A percentile compares a stretch with the other conserved stretches of the same genome.
Evolutionary conservation across 441 rosid genomes (phyloP).

Genomic region (Geranium incanum): DNA sequence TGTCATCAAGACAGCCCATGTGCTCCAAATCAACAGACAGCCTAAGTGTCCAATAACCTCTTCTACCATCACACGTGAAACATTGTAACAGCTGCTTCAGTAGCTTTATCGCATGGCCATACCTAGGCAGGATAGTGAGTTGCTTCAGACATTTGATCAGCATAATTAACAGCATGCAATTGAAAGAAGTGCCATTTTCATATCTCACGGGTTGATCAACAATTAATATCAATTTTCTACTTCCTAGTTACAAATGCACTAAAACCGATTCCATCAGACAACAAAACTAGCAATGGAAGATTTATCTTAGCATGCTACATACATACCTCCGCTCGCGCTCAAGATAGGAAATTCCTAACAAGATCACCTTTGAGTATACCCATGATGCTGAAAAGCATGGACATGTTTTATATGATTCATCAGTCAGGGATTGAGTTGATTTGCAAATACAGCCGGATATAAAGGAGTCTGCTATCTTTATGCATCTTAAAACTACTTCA

Average conservation of each 20-base stretch:
- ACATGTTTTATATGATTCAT: conserved; percentile 28
- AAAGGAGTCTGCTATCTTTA: conserved; percentile 52
- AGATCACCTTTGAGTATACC: conserved; percentile 78
- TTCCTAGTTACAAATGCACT: not conserved
- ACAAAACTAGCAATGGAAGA: not conserved
- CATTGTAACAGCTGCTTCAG: conserved; percentile 52
- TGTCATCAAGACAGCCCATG: conserved; percentile 55
- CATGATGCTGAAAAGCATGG: conserved; percentile 62
- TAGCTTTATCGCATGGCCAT: conserved; percentile 48
- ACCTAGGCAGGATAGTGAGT: conserved; percentile 36
- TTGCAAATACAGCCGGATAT: conserved; percentile 30
- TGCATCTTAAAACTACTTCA: conserved; percentile 49
- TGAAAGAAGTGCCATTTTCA: not conserved
- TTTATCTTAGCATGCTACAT: conserved; percentile 14
- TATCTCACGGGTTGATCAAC: too few relatives aligned
- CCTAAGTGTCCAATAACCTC: conserved; percentile 90
- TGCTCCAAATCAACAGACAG: conserved; percentile 82
- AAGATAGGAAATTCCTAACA: conserved; percentile 75
- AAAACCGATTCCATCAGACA: not conserved
- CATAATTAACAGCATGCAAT: conserved; percentile 2
- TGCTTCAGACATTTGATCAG: not conserved
- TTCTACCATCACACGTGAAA: conserved; percentile 64
- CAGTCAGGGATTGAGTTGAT: conserved; percentile 24
- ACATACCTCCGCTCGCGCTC: conserved; percentile 72
- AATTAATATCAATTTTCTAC: conserved; percentile 1